A percentile compares a stretch with the other conserved stretches of the same genome.
Evolutionary conservation across 768 basidiomycete species (phyloP).

Genomic region (Dictyophora rubrovolvata): DNA sequence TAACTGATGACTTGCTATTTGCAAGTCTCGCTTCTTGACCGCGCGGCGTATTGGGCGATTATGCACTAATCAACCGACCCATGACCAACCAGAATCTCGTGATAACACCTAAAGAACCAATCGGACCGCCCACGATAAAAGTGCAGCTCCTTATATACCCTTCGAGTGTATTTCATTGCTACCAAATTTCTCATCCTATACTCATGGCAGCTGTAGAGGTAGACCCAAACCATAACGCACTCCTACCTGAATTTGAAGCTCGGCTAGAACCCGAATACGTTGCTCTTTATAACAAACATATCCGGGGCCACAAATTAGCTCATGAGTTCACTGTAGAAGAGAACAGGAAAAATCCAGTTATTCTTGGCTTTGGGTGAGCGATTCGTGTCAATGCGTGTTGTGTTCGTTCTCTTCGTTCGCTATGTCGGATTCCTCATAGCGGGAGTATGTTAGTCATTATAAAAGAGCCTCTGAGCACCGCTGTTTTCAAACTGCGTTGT

Average conservation of each 20-base stretch:
- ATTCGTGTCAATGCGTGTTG: too few relatives aligned
- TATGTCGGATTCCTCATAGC: too few relatives aligned
- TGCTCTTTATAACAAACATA: slow-evolving; percentile 8
- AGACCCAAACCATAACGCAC: slow-evolving; percentile 6
- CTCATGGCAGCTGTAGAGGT: neutral
- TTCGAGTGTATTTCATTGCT: neutral
- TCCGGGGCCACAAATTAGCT: slow-evolving; percentile 4
- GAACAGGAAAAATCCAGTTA: slow-evolving; percentile 3
- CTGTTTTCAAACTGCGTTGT: neutral
- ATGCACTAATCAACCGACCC: neutral
- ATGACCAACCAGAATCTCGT: neutral
- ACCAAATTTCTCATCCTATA: neutral
- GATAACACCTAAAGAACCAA: neutral
- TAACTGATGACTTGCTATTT: too few relatives aligned
- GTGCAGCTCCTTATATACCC: neutral
- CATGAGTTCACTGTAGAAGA: slow-evolving; percentile 6
- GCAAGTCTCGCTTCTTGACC: too few relatives aligned
- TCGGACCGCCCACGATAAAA: too few relatives aligned
- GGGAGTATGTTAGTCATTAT: neutral
- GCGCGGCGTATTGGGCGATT: neutral
- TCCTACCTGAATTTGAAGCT: slow-evolving; percentile 7
- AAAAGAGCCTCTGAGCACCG: neutral
- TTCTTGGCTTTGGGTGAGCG: slow-evolving; percentile 3
- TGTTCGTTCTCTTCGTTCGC: too few relatives aligned
- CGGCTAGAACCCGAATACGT: slow-evolving; percentile 3